Conservation (phyloP, 768 basidiomycete genomes). For the Auricularia auricula-judae region DNA sequence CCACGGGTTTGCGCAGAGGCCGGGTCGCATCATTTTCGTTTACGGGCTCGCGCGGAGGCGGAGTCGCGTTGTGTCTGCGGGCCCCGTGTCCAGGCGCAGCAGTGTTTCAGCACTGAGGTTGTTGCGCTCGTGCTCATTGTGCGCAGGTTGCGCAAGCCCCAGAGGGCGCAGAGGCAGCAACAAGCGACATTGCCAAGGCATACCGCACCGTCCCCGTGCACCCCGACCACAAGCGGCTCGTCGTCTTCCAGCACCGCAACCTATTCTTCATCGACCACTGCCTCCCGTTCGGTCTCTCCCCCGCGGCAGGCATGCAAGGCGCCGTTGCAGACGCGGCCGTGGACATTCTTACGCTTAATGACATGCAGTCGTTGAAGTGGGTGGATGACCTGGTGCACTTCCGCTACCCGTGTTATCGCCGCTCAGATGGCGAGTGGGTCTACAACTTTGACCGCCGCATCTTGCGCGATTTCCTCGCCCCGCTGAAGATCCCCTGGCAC, state of each 20-base stretch:
- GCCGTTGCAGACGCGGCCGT: conserved; percentile 18
- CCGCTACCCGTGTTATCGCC: background rate
- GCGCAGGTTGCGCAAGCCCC: conserved; percentile 21
- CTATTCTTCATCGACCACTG: conserved; percentile 23
- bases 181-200: conserved; percentile 23
- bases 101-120: too few species aligned
- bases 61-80: too few species aligned
- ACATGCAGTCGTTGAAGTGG: background rate
- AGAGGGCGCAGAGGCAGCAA: conserved; percentile 21
- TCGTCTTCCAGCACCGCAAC: conserved; percentile 19
- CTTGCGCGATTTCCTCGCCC: background rate
- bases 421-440: background rate
- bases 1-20: too few species aligned
- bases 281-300: conserved; percentile 19
- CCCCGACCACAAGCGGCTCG: conserved; percentile 23
- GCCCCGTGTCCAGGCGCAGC: too few species aligned
- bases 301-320: conserved; percentile 22
- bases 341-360: conserved; percentile 4
- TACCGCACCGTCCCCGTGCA: conserved; percentile 23
- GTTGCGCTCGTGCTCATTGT: too few species aligned
- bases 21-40: too few species aligned
- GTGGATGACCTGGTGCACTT: background rate
- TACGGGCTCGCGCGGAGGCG: too few species aligned
- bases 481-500: background rate
- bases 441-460: background rate